Conservation (phyloP, 2,329 filamentous ascomycete genomes). For the Sclerotinia subarctica region DNA sequence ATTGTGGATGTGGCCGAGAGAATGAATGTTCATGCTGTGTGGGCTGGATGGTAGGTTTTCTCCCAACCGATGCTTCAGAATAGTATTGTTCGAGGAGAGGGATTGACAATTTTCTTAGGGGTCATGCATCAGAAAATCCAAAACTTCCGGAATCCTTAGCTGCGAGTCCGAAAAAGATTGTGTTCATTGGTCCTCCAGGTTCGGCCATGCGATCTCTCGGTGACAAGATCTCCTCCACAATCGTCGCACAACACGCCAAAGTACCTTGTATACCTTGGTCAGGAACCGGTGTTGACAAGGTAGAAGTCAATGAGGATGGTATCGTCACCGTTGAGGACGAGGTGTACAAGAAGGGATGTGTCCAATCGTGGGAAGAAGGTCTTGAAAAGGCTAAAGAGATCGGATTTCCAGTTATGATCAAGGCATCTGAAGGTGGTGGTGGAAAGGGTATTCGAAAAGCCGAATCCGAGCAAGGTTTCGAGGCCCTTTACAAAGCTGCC, state of each 20-base stretch:
- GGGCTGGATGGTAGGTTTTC: conserved; percentile 85
- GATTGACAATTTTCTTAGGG: conserved; percentile 52
- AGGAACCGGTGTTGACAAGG: conserved; percentile 82
- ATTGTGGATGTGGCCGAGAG: conserved; percentile 98
- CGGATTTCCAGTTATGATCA: conserved; percentile 99
- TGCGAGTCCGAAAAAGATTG: conserved; percentile 95
- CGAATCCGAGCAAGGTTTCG: conserved; percentile 77
- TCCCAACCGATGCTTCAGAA: not conserved
- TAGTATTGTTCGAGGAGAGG: not conserved
- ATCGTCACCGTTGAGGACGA: conserved; percentile 90
- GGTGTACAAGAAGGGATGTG: conserved; percentile 87
- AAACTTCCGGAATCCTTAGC: conserved; percentile 94
- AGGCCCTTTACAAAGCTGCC: conserved; percentile 87
- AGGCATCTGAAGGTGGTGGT: conserved; percentile 98
- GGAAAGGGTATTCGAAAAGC: conserved; percentile 99
- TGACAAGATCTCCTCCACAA: conserved; percentile 99
- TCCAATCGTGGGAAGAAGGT: conserved; percentile 84
- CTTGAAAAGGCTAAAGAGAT: conserved; percentile 82
- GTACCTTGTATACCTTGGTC: conserved; percentile 99
- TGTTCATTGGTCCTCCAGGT: conserved; percentile 97
- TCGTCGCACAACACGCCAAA: conserved; percentile 93
- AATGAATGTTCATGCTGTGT: conserved; percentile 97
- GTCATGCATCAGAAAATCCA: conserved; percentile 97
- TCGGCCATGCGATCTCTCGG: conserved; percentile 98
- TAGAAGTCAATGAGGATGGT: conserved; percentile 72